Conservation (phyloP, 106 monocot species). For the Dendrobium nobile region DNA sequence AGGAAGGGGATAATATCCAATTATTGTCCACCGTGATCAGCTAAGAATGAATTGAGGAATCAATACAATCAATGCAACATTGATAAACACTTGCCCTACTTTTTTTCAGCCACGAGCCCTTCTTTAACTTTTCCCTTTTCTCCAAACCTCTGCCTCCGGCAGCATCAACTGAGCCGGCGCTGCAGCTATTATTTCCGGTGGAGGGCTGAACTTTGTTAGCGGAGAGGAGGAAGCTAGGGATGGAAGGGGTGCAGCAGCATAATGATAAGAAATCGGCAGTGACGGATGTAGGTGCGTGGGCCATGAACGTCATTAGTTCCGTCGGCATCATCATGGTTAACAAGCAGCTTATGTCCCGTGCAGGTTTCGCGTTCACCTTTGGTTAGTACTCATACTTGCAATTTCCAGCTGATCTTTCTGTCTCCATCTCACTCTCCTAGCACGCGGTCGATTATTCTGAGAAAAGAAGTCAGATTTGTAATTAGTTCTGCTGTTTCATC, state of each 20-base stretch:
- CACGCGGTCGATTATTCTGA: neutral
- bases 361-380: slow-evolving; percentile 74
- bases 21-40: too few relatives aligned
- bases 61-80: too few relatives aligned
- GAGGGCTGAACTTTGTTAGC: neutral
- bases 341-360: slow-evolving; percentile 78
- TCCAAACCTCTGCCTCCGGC: too few relatives aligned
- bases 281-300: slow-evolving; percentile 72
- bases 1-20: too few relatives aligned
- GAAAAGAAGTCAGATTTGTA: neutral
- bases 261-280: slow-evolving; percentile 27
- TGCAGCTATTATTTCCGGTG: neutral
- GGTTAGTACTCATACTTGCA: slow-evolving; percentile 25
- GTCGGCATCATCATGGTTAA: slow-evolving; percentile 94
- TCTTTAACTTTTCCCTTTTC: too few relatives aligned
- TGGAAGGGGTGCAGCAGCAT: slow-evolving; percentile 3
- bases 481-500: neutral
- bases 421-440: neutral
- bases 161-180: too few relatives aligned
- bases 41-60: too few relatives aligned
- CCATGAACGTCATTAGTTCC: slow-evolving; percentile 84
- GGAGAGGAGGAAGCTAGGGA: neutral
- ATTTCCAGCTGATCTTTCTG: neutral
- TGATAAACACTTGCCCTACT: too few relatives aligned
- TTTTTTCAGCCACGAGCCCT: too few relatives aligned